phyloP scores from a whole-genome alignment of 2,329 filamentous ascomycete species.

The Colletotrichum orchidophilum region DNA sequence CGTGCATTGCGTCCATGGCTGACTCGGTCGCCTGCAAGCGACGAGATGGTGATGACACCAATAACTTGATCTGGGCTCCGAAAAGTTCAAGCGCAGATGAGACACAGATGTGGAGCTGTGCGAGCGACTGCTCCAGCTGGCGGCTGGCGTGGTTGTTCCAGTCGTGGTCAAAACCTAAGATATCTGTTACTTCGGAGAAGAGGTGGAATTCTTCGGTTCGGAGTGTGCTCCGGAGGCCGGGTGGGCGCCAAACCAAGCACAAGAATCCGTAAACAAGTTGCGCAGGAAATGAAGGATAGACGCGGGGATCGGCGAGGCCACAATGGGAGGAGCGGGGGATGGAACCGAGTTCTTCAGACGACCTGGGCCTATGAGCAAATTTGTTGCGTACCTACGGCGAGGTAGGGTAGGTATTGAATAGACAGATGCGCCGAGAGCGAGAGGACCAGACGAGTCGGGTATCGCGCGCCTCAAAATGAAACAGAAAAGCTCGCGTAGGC shows the following conservation, averaged over 20 bases:
- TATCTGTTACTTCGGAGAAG: neutral
- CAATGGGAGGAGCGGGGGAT: neutral
- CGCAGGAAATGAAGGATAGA: neutral
- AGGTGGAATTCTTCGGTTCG: neutral
- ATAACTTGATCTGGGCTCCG: neutral
- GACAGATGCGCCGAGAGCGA: neutral
- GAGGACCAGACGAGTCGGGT: neutral
- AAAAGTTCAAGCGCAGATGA: neutral
- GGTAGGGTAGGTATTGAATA: neutral
- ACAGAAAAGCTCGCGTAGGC: neutral
- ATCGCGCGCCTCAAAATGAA: constrained; percentile 13
- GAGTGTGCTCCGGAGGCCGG: neutral
- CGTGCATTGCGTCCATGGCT: constrained; percentile 29
- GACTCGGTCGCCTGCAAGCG: constrained; percentile 22
- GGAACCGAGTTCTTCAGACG: neutral
- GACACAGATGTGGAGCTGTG: neutral
- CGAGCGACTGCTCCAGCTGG: neutral
- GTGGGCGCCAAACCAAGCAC: neutral
- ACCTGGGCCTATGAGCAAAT: neutral
- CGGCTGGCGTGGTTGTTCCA: neutral
- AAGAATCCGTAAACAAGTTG: neutral
- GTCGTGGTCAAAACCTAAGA: neutral
- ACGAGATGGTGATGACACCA: constrained; percentile 7
- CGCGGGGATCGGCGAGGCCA: neutral
- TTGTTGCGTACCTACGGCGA: neutral